Evolutionary conservation across 2,329 filamentous ascomycete genomes (phyloP), one percentile per base, ranked within the genome.

Genomic region (Trichoderma brevicompactum): DNA sequence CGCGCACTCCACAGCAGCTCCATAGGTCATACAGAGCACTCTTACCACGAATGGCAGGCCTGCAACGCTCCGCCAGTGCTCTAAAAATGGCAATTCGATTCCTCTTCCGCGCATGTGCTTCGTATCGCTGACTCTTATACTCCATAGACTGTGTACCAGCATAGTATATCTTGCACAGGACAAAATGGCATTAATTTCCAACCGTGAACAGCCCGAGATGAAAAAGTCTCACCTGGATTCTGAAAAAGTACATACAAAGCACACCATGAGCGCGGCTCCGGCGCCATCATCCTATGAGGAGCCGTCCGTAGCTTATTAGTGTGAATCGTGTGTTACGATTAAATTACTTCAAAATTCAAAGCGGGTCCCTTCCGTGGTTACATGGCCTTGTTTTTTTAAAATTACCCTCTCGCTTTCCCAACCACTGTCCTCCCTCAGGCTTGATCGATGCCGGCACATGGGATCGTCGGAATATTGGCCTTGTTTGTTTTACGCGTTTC

Each of bases 281-380:
- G 49, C 49, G 19, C 9, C 59, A 23, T 38, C 59, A 53, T 44
- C 49, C 49, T 46, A 44, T 54, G 28, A 15, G 59, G 54, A 12
- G 40, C 38, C 44, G 46, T 15, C 59, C 23, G 40, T 28, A 46
- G 38, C 48, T 52, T 36, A 43, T 53, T 63, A 54, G 59, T 54
- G 59, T 54, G 59, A 63, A 53, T 53, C 49, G 32, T 44, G 59
- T 19, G 59, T 63, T 46, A 63, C 59, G 59, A 38, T 63, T 63
- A 54, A 63, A 63, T 63, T 63, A 15, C 59, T 52, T 38, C 40
- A 43, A 53, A 38, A 38, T 19, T 17, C 40, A n/a, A 38, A 13
- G 59, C 59, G 59, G 59, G 49, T 52, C 59, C 17, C 49, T 44
- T 49, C 59, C 49, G 40, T 44, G 7, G 48, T 52, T 41, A 49